Percentiles rank a stretch among this genome's conserved stretches.
Conservation (phyloP, 2,329 filamentous ascomycete genomes). For the Monosporascus ibericus region DNA sequence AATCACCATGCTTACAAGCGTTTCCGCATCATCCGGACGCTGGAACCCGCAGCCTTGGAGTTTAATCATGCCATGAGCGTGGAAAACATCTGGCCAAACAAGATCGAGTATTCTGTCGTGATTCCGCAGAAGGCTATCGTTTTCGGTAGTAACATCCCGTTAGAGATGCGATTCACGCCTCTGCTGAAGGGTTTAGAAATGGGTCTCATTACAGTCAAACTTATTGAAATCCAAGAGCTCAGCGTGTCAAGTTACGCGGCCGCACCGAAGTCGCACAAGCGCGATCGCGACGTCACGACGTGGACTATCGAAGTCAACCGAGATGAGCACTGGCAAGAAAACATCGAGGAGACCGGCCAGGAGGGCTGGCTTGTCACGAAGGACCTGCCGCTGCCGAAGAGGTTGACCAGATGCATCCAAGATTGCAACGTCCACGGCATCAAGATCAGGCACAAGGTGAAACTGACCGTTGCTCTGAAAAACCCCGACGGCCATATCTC, state of each 20-base stretch:
- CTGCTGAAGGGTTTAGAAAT: conserved; percentile 83
- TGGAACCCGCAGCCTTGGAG: conserved; percentile 70
- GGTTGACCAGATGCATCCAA: conserved; percentile 76
- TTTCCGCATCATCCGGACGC: conserved; percentile 69
- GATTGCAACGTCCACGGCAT: conserved; percentile 85
- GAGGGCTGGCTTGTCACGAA: conserved; percentile 59
- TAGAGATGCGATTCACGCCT: conserved; percentile 83
- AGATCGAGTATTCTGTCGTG: conserved; percentile 90
- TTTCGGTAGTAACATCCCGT: conserved; percentile 78
- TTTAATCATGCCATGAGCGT: conserved; percentile 87
- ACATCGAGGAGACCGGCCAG: conserved; percentile 62
- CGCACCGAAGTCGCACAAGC: conserved; percentile 51
- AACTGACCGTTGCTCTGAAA: conserved; percentile 82
- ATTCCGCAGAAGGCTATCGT: conserved; percentile 92
- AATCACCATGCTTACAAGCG: conserved; percentile 77
- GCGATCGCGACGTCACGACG: conserved; percentile 55
- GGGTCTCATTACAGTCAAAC: conserved; percentile 71
- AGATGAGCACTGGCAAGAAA: conserved; percentile 61
- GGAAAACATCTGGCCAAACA: conserved; percentile 96
- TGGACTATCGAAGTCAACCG: conserved; percentile 51
- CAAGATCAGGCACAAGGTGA: conserved; percentile 88
- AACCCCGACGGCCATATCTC: conserved; percentile 95
- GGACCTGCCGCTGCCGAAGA: conserved; percentile 69
- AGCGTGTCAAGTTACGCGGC: conserved; percentile 41
- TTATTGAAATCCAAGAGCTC: conserved; percentile 74